A percentile compares a stretch with the other conserved stretches of the same genome.
Evolutionary conservation across 495 filamentous ascomycete genomes (phyloP).

Genomic region (Hypoxylon trugodes): DNA sequence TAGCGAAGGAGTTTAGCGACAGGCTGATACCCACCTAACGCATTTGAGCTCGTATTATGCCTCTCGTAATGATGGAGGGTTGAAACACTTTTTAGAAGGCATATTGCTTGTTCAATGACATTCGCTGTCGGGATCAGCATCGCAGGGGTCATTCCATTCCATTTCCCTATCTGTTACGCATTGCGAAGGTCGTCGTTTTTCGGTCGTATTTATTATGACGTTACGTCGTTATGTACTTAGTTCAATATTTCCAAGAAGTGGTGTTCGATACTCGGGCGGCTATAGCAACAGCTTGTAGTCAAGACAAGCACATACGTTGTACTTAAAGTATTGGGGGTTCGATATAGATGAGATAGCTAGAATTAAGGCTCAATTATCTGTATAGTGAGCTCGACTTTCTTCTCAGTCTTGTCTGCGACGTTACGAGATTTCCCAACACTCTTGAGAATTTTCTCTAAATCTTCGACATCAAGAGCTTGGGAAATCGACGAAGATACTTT

Average conservation of each 20-base stretch:
- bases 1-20: conserved; percentile 43
- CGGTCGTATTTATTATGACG: conserved; percentile 23
- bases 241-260: conserved; percentile 11
- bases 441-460: conserved; percentile 44
- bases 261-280: conserved; percentile 5
- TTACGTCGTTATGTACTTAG: too few species aligned
- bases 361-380: conserved; percentile 36
- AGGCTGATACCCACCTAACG: conserved; percentile 45
- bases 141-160: conserved; percentile 23
- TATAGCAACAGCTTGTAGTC: conserved; percentile 21
- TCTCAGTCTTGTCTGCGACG: conserved; percentile 33
- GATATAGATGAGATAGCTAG: not conserved
- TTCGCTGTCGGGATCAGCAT: conserved; percentile 41
- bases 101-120: conserved; percentile 40
- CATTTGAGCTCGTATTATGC: conserved; percentile 41
- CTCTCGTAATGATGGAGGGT: conserved; percentile 26
- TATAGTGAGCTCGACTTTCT: conserved; percentile 35
- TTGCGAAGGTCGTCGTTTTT: conserved; percentile 28
- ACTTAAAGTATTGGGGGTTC: not conserved
- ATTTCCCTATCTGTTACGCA: conserved; percentile 20
- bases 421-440: conserved; percentile 40
- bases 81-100: conserved; percentile 26
- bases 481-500: conserved; percentile 35
- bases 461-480: conserved; percentile 34
- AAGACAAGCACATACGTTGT: conserved; percentile 6